These are phyloP conservation scores for Synchytrium microbalum DNA, from an alignment of 371 early-diverging fungal species.

Conservation along the genomic window DNA sequence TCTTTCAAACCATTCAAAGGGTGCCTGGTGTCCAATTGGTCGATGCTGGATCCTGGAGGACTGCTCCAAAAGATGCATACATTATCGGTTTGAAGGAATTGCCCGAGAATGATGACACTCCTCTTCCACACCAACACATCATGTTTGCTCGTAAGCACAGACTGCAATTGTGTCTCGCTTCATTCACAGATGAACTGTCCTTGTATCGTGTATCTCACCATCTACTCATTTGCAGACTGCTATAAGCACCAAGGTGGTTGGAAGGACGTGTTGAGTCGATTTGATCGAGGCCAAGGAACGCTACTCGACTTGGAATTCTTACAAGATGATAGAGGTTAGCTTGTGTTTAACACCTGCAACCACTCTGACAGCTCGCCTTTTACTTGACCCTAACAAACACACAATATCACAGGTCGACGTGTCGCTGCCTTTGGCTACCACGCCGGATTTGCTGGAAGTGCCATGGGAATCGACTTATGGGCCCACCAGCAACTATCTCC, in stretches of 20 bases:
- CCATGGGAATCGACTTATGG: conserved; percentile 89
- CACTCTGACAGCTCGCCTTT: not conserved
- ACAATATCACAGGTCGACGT: conserved; percentile 55
- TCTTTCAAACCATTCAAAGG: not conserved
- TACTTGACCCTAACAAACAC: not conserved
- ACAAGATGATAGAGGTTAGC: conserved; percentile 53
- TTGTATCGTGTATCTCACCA: no score
- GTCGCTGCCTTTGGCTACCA: conserved; percentile 96
- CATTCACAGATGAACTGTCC: no score
- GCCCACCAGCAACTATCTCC: conserved; percentile 54
- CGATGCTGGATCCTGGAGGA: conserved; percentile 71
- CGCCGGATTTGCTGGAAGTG: conserved; percentile 93
- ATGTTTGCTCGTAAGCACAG: conserved; percentile 64
- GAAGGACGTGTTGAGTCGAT: conserved; percentile 78
- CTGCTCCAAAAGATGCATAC: conserved; percentile 79
- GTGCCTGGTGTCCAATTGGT: conserved; percentile 75
- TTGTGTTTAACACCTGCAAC: no score
- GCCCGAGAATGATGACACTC: conserved; percentile 83
- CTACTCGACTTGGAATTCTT: conserved; percentile 92
- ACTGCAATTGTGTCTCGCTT: not conserved
- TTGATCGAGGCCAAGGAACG: conserved; percentile 77
- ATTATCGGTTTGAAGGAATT: conserved; percentile 95
- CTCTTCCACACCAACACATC: conserved; percentile 91
- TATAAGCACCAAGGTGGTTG: conserved; percentile 93
- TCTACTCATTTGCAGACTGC: conserved; percentile 57